Percentiles rank a stretch among this genome's conserved stretches.
These are phyloP conservation scores for Carex cristatella DNA, from an alignment of 176 grass and related monocot genomes.

Conservation along the genomic window DNA sequence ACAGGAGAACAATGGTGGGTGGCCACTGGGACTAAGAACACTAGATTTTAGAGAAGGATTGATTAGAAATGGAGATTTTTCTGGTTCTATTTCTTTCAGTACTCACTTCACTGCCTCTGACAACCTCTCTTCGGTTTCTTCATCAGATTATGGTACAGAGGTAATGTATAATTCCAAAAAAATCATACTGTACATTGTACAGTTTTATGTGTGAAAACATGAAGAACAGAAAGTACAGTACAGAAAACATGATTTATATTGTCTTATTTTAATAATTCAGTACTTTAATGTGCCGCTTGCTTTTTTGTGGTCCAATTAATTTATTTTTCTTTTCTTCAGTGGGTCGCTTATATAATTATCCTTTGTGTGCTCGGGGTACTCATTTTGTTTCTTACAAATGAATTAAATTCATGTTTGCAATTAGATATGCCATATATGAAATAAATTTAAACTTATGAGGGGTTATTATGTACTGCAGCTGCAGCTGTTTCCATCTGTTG, in stretches of 20 bases:
- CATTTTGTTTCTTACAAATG: too few relatives aligned
- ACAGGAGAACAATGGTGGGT: conserved; percentile 55
- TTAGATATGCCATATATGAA: neutral
- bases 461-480: conserved; percentile 2
- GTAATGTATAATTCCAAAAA: conserved; percentile 25
- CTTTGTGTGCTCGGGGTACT: too few relatives aligned
- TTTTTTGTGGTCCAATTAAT: too few relatives aligned
- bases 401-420: too few relatives aligned
- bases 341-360: too few relatives aligned
- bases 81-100: conserved; percentile 42
- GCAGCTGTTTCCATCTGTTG: conserved; percentile 40
- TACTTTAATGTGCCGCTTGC: too few relatives aligned
- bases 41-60: conserved; percentile 28
- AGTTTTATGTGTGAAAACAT: neutral
- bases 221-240: neutral
- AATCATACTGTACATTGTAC: neutral
- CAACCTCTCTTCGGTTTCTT: conserved; percentile 34
- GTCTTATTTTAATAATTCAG: neutral
- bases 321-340: too few relatives aligned
- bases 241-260: neutral
- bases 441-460: neutral
- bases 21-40: conserved; percentile 56
- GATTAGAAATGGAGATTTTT: conserved; percentile 19
- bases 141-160: conserved; percentile 41
- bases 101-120: conserved; percentile 42